These are phyloP conservation scores for Fusarium falciforme DNA, from an alignment of 2,329 filamentous ascomycete species.

Conservation along the genomic window DNA sequence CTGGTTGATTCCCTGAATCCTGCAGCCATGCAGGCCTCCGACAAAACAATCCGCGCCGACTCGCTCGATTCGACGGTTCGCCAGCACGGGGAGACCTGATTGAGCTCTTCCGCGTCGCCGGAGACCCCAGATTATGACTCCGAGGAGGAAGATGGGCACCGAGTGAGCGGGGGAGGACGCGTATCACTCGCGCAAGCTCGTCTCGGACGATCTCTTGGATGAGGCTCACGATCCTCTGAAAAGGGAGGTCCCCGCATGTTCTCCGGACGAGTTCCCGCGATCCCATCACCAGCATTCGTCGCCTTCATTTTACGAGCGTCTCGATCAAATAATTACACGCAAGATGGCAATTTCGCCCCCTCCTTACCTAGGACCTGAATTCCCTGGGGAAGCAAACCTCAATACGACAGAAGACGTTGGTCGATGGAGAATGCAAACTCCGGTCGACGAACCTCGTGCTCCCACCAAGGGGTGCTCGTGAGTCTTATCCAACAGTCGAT, in stretches of 20 bases:
- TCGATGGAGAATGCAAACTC: background rate
- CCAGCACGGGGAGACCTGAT: background rate
- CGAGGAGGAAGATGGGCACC: background rate
- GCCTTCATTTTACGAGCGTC: background rate
- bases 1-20: background rate
- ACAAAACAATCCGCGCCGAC: background rate
- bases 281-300: background rate
- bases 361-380: background rate
- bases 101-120: background rate
- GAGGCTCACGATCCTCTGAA: background rate
- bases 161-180: background rate
- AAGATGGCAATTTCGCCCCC: background rate
- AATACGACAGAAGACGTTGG: background rate
- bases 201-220: background rate
- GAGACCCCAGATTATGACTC: background rate
- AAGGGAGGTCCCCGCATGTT: background rate
- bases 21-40: background rate
- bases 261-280: background rate
- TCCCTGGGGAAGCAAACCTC: background rate
- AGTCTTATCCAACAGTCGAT: background rate
- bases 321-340: background rate
- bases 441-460: background rate
- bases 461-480: background rate
- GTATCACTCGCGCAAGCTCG: background rate
- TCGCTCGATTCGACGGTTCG: background rate